phyloP scores from a whole-genome alignment of 306 rosid species.

The Clitoria ternatea region DNA sequence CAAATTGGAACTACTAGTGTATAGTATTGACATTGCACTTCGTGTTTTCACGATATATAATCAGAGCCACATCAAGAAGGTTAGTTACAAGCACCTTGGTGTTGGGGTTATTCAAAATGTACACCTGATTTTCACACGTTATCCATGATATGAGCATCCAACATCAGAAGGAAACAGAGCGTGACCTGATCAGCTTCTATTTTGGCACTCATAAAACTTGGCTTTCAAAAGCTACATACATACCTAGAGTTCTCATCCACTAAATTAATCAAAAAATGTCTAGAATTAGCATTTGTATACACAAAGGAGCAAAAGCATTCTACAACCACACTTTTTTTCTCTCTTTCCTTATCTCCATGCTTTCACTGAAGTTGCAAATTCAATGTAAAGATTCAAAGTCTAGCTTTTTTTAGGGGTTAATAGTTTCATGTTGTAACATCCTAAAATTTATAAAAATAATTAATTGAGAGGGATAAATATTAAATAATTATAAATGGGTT shows the following conservation, averaged over 20 bases:
- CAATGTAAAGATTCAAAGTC: background rate
- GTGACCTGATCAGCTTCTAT: constrained; percentile 12
- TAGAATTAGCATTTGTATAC: constrained; percentile 4
- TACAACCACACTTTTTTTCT: background rate
- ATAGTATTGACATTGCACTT: background rate
- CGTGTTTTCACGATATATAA: background rate
- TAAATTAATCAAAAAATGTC: background rate
- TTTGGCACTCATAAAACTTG: background rate
- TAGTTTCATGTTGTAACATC: no score
- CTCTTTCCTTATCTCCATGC: background rate
- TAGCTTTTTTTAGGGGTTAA: no score
- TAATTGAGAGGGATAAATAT: no score
- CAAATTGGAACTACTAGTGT: constrained; percentile 17
- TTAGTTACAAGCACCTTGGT: background rate
- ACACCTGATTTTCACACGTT: constrained; percentile 26
- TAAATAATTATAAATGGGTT: no score
- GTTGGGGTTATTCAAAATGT: constrained; percentile 3
- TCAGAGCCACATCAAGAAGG: constrained; percentile 9
- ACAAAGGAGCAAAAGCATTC: constrained; percentile 3
- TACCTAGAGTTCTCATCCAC: background rate
- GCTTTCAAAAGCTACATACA: constrained; percentile 13
- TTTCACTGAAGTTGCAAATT: constrained; percentile 19
- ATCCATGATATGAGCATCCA: background rate
- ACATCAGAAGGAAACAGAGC: background rate
- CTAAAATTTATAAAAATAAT: no score